A percentile compares a stretch with the other conserved stretches of the same genome.
Evolutionary conservation across 352 stramenopile genomes (phyloP).

Genomic region (Phytophthora fragariae): DNA sequence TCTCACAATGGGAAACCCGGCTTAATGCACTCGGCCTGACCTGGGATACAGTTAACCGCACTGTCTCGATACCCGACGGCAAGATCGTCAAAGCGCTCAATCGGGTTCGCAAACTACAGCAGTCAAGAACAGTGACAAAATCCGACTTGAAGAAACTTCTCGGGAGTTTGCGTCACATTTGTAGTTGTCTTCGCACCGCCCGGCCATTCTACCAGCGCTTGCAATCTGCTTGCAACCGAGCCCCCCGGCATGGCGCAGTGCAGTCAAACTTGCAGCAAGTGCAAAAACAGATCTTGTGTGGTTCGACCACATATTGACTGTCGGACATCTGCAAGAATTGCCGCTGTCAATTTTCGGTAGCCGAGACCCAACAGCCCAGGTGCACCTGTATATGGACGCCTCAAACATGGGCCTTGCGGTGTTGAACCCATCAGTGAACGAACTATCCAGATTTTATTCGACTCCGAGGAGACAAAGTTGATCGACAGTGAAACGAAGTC

Average conservation of each 20-base stretch:
- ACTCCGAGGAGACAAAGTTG: neutral
- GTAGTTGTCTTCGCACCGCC: constrained; percentile 19
- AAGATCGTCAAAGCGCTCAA: constrained; percentile 24
- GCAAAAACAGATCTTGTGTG: constrained; percentile 1
- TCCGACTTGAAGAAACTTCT: constrained; percentile 17
- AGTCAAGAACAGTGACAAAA: neutral
- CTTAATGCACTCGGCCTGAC: constrained; percentile 16
- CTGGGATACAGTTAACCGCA: constrained; percentile 5
- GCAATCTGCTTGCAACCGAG: neutral
- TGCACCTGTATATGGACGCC: constrained; percentile 6
- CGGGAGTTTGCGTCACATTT: constrained; percentile 33
- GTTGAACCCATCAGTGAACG: neutral
- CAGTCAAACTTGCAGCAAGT: constrained; percentile 7
- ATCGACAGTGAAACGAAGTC: neutral
- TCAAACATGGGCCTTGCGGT: neutral
- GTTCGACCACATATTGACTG: neutral
- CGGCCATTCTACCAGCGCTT: constrained; percentile 4
- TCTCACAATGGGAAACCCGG: constrained; percentile 12
- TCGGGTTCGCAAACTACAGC: neutral
- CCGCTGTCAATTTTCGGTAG: neutral
- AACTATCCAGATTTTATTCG: neutral
- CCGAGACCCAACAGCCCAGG: neutral
- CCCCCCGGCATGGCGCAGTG: constrained; percentile 7
- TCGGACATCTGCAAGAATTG: neutral
- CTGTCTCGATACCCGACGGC: constrained; percentile 5